Base-by-base conservation (phyloP, 192 early-diverging fungal species). In the Cetraspora pellucida region DNA sequence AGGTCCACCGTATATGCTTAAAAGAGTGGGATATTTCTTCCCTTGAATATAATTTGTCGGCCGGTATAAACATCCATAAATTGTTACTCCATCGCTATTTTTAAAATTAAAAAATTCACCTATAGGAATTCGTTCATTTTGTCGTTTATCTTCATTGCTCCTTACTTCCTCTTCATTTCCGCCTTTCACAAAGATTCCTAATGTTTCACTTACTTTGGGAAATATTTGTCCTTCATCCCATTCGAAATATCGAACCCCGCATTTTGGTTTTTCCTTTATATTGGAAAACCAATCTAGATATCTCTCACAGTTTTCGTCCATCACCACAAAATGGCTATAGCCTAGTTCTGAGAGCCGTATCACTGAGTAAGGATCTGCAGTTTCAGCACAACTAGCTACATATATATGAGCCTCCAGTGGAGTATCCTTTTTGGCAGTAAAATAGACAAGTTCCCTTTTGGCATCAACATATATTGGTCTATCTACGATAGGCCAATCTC, bases 1-100 rank as follows among this genome's bases (percentile, higher is more conserved):
- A 10, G 92, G 92, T 5, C 92, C 92, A 17, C 92, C 92, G 65
- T 94, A 94, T 16, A 92, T 86, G 28, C 85, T 82, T 37, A 92
- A 80, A 14, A 94, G 52, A 0, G 87, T 90, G 16, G 91, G 91
- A 71, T 90, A 89, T 59, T 81, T 85, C 37, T 83, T 77, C 3
- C 85, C 86, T 8, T 79, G 67, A 11, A 77, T 30, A 57, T 89
- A 87, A 55, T 83, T 78, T 0, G 76, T 45, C 0, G 90, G 90
- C 19, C 83, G 79, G 77, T 90, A 91, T 10, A 91, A 45, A 71
- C 87, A 88, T 37, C 90, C 90, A 75, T 90, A 82, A 5, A 90
- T 77, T 52, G 27, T 58, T 10, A 85, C 68, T n/a, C 85, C 84
- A 52, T 89, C 87, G 1, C 77, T 81, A 65, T 82, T 87, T 30